These are phyloP conservation scores for Pythium coloratum DNA, from an alignment of 352 stramenopile species.

Conservation along the genomic window DNA sequence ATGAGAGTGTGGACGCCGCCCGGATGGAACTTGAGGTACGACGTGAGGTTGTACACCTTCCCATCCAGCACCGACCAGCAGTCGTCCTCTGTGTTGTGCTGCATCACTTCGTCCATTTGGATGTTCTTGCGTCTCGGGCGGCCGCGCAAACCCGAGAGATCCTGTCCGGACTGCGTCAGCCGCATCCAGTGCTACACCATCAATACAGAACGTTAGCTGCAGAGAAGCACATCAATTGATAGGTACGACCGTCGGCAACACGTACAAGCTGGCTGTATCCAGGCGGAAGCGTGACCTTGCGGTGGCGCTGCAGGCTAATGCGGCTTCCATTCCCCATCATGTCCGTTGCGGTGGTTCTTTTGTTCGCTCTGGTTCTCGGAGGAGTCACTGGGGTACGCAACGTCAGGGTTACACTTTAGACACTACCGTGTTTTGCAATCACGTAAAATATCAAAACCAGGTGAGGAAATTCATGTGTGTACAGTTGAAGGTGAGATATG, in stretches of 20 bases:
- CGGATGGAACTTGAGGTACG: conserved; percentile 97
- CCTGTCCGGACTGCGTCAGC: conserved; percentile 75
- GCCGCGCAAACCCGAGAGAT: conserved; percentile 82
- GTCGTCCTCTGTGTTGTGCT: conserved; percentile 89
- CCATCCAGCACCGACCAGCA: conserved; percentile 93
- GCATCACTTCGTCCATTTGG: conserved; percentile 81
- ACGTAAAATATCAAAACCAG: not conserved
- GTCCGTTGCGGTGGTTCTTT: not conserved
- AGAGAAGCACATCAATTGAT: not conserved
- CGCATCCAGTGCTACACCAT: conserved; percentile 89
- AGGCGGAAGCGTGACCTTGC: conserved; percentile 80
- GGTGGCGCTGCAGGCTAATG: conserved; percentile 63
- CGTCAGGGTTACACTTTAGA: not conserved
- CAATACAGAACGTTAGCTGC: conserved; percentile 3
- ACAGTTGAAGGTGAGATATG: not conserved
- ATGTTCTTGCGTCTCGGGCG: conserved; percentile 57
- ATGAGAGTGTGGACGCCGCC: conserved; percentile 94
- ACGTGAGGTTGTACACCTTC: conserved; percentile 93
- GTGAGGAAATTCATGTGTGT: not conserved
- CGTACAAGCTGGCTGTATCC: conserved; percentile 92
- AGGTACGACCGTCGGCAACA: not conserved
- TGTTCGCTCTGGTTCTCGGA: not conserved
- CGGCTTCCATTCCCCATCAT: conserved; percentile 55
- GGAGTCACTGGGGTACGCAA: not conserved
- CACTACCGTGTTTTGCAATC: not conserved